Evolutionary conservation across 2,329 filamentous ascomycete genomes (phyloP), one percentile per base, ranked within the genome.

Genomic region (Talaromyces sp.): DNA sequence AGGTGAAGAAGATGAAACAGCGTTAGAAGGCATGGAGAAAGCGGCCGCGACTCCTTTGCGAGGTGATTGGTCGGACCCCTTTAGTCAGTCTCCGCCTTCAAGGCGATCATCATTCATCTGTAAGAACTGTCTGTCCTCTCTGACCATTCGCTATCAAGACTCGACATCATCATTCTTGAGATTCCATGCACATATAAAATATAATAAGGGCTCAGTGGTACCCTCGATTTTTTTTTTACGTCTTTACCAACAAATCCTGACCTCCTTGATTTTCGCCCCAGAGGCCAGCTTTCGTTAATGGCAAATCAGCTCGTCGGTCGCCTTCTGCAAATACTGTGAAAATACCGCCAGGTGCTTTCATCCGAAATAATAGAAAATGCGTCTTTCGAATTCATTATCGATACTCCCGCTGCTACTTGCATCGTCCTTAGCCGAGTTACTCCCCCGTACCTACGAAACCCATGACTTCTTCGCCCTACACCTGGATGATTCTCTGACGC

Each of bases 391-490:
- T 65, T 69, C 67, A 58, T 68, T 71, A 10, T 67, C 73, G 45
- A 72, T 69, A 35, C 66, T 76, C 10, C 69, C 72, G 60, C 66
- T 79, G 22, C 62, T 84, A 66, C 84, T 73, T 77, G 69, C 79
- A 31, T 73, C 82, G 67, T 78, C 82, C 65, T 22, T 66, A 13
- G 81, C 84, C 35, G 76, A 82, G 54, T 76, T 87, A 52, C 81
- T 83, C 59, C 81, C 84, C 68, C 89, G 91, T 71, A 86, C 95
- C 74, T 91, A 96, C 82, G 86, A 90, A 59, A 84, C 86, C 45
- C 87, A 93, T 78, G 94, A 99, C 78, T 98, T 96, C 80, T 97
- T 98, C 76, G 93, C 96, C 69, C 84, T 99, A 56, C 91, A 97
- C 70, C 85, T 99, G 73, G 86, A 90, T 66, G 80, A 86, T 13